Conservation (phyloP, 352 stramenopile genomes). For the Globisporangium viniferum region DNA sequence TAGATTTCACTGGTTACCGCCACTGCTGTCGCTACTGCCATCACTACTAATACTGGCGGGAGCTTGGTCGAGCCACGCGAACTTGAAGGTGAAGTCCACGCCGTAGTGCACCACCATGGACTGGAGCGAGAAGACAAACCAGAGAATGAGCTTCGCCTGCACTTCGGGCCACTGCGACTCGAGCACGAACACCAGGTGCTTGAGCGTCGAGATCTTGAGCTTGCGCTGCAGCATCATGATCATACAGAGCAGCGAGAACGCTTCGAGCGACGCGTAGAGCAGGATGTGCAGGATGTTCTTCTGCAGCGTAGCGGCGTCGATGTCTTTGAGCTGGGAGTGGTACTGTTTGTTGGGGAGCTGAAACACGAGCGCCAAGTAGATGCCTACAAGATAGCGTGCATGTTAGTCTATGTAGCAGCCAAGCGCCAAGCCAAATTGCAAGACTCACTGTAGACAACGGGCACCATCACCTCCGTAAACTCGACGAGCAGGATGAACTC, state of each 20-base stretch:
- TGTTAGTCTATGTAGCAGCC: too few relatives aligned
- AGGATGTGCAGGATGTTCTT: not conserved
- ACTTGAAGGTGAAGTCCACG: not conserved
- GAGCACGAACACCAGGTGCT: not conserved
- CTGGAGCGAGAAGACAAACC: not conserved
- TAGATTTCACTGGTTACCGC: too few relatives aligned
- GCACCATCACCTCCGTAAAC: conserved; percentile 19
- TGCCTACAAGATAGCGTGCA: too few relatives aligned
- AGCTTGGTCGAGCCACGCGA: too few relatives aligned
- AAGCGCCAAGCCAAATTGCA: not conserved
- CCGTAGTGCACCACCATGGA: too few relatives aligned
- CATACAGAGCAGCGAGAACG: not conserved
- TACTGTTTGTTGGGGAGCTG: not conserved
- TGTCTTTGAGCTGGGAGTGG: not conserved
- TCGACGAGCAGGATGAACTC: conserved; percentile 21
- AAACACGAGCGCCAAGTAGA: not conserved
- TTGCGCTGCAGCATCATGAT: not conserved
- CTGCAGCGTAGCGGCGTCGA: not conserved
- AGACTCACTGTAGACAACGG: conserved; percentile 17
- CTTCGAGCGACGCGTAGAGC: not conserved
- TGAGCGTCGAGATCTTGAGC: not conserved
- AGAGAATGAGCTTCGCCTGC: not conserved
- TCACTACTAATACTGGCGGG: too few relatives aligned
- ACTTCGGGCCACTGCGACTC: not conserved
- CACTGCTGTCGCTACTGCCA: too few relatives aligned